Conservation (phyloP, 306 rosid genomes). For the Vigna hirtella region DNA sequence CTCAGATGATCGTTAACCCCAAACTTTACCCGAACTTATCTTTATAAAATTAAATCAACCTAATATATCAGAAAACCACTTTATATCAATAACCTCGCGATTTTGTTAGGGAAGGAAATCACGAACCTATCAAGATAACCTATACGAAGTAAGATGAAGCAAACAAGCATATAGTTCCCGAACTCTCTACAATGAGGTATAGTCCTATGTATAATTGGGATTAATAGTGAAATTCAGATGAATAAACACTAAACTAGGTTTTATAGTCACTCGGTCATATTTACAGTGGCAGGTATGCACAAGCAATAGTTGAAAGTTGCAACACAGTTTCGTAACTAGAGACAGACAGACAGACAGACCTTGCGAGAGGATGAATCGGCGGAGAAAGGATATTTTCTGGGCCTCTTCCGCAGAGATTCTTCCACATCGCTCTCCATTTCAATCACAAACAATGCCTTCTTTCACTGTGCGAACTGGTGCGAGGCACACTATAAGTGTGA, state of each 20-base stretch:
- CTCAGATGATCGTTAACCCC: background rate
- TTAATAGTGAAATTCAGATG: background rate
- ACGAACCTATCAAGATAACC: too few relatives aligned
- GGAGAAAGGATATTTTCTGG: constrained; percentile 37
- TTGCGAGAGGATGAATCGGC: constrained; percentile 51
- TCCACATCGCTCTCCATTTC: constrained; percentile 53
- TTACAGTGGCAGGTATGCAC: background rate
- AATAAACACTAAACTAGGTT: constrained; percentile 9
- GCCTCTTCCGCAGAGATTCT: constrained; percentile 47
- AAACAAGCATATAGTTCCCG: too few relatives aligned
- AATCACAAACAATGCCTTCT: background rate
- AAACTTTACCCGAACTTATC: background rate
- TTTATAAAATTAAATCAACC: background rate
- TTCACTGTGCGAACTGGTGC: background rate
- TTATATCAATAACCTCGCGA: too few relatives aligned
- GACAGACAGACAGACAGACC: constrained; percentile 15
- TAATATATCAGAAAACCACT: background rate
- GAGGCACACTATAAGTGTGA: background rate
- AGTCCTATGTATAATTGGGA: background rate
- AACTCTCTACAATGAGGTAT: too few relatives aligned
- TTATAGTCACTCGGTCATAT: background rate
- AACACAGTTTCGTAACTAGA: background rate
- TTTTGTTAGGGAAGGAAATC: too few relatives aligned
- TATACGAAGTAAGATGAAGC: too few relatives aligned
- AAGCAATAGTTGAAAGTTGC: background rate